phyloP scores from a whole-genome alignment of 1,139 yeast species.

The Debaryomycetaceae sp. region DNA sequence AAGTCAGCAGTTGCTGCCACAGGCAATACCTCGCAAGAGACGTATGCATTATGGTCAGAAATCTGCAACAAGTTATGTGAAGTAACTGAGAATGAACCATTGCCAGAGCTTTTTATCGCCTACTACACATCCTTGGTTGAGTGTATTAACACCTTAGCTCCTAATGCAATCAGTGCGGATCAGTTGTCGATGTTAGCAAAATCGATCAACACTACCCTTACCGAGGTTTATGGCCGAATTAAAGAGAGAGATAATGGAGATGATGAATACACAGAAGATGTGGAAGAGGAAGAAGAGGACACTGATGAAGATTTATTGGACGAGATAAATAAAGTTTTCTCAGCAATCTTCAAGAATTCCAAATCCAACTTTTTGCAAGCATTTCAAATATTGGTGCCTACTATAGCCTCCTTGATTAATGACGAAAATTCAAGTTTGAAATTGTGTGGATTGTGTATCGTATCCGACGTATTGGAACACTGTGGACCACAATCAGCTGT shows the following conservation, averaged over 20 bases:
- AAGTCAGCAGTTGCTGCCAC: slow-evolving; percentile 65
- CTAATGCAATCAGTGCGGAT: slow-evolving; percentile 50
- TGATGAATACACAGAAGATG: slow-evolving; percentile 69
- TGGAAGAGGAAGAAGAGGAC: slow-evolving; percentile 78
- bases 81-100: slow-evolving; percentile 73
- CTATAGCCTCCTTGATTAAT: slow-evolving; percentile 51
- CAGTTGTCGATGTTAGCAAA: slow-evolving; percentile 60
- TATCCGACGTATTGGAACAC: slow-evolving; percentile 77
- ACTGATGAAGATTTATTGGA: slow-evolving; percentile 88
- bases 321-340: slow-evolving; percentile 75
- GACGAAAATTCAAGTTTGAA: slow-evolving; percentile 68
- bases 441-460: slow-evolving; percentile 75
- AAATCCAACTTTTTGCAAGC: slow-evolving; percentile 58
- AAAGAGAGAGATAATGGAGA: slow-evolving; percentile 67
- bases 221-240: slow-evolving; percentile 69
- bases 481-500: slow-evolving; percentile 66
- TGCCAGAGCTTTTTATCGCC: slow-evolving; percentile 76
- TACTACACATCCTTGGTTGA: slow-evolving; percentile 73
- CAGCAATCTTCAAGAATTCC: slow-evolving; percentile 68
- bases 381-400: slow-evolving; percentile 58
- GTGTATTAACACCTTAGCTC: slow-evolving; percentile 65
- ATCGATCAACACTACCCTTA: slow-evolving; percentile 59
- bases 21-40: slow-evolving; percentile 53
- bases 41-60: slow-evolving; percentile 67
- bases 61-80: slow-evolving; percentile 67